Conservation (phyloP, 2,329 filamentous ascomycete species). For the Talaromyces sp. region DNA sequence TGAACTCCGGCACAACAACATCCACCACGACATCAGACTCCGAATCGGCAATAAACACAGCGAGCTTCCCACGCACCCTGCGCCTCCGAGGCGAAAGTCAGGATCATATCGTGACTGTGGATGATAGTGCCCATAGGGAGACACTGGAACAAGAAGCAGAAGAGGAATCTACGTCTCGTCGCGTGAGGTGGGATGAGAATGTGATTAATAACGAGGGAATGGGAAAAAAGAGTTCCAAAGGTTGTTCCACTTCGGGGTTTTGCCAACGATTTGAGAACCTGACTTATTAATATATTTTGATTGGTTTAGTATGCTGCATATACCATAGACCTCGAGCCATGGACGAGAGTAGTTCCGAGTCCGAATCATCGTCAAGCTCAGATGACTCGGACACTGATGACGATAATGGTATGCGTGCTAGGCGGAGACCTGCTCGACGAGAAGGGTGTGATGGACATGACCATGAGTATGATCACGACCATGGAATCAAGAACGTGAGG, state of each 20-base stretch:
- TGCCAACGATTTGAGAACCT: neutral
- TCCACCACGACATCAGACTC: slow-evolving; percentile 20
- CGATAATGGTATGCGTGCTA: slow-evolving; percentile 11
- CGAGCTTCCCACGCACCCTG: slow-evolving; percentile 19
- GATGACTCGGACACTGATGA: slow-evolving; percentile 24
- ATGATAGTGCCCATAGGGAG: slow-evolving; percentile 23
- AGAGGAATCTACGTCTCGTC: slow-evolving; percentile 43
- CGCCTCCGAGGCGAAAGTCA: slow-evolving; percentile 15
- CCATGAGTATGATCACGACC: slow-evolving; percentile 21
- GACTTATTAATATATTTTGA: neutral
- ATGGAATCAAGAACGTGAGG: slow-evolving; percentile 25
- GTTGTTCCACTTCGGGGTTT: slow-evolving; percentile 45
- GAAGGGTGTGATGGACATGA: slow-evolving; percentile 20
- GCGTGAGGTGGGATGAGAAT: slow-evolving; percentile 87
- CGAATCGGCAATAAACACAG: slow-evolving; percentile 19
- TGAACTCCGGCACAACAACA: neutral
- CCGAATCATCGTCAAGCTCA: slow-evolving; percentile 47
- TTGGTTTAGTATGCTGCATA: slow-evolving; percentile 83
- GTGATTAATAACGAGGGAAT: slow-evolving; percentile 95
- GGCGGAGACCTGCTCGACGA: slow-evolving; percentile 20
- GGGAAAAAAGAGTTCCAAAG: slow-evolving; percentile 91
- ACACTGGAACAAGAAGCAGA: slow-evolving; percentile 22
- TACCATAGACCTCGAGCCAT: slow-evolving; percentile 82
- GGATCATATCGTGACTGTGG: neutral
- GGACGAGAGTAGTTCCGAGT: slow-evolving; percentile 70